A percentile compares a stretch with the other conserved stretches of the same genome.
Evolutionary conservation across 306 rosid genomes (phyloP).

Genomic region (Hippophae rhamnoides): DNA sequence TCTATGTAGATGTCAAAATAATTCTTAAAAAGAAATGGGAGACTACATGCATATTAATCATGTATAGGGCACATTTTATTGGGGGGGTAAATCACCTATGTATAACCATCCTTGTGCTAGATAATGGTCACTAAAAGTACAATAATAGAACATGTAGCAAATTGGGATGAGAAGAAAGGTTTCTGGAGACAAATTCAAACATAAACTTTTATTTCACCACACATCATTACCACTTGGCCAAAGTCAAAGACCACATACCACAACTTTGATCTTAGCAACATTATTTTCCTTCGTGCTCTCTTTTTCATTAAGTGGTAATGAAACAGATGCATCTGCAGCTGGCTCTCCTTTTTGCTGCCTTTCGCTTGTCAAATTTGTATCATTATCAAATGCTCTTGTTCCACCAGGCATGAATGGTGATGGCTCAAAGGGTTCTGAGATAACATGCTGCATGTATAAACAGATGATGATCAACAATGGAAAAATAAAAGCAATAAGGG

Average conservation of each 20-base stretch:
- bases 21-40: no score
- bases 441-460: conserved; percentile 58
- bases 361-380: conserved; percentile 33
- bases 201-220: background rate
- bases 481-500: conserved; percentile 1
- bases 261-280: conserved; percentile 93
- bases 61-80: no score
- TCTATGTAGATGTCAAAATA: no score
- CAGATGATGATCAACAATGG: conserved; percentile 19
- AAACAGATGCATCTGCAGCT: conserved; percentile 40
- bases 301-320: conserved; percentile 45
- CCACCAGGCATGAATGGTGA: conserved; percentile 84
- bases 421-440: conserved; percentile 81
- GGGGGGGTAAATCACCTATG: no score
- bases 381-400: conserved; percentile 53
- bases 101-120: no score
- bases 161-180: no score
- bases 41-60: no score
- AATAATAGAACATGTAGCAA: no score
- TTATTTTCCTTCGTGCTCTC: conserved; percentile 73
- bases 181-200: background rate
- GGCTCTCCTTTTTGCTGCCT: conserved; percentile 52
- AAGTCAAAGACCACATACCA: conserved; percentile 48
- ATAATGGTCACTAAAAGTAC: no score
- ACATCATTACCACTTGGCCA: background rate